A percentile compares a stretch with the other conserved stretches of the same genome.
phyloP scores from a whole-genome alignment of 2,329 filamentous ascomycete species.

The Ustulina deusta region DNA sequence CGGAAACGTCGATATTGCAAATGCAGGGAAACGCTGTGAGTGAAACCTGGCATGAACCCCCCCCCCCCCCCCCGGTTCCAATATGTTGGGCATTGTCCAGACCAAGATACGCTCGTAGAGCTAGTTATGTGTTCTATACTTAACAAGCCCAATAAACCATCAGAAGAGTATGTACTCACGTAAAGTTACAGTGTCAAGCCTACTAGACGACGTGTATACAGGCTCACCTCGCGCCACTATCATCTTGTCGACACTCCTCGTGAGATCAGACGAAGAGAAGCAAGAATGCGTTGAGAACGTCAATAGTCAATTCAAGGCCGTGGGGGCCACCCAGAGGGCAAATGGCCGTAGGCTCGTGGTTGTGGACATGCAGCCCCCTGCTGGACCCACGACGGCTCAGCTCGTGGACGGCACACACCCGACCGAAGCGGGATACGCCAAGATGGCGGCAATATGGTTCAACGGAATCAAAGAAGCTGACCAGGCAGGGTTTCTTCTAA shows the following conservation, averaged over 20 bases:
- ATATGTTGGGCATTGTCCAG: not conserved
- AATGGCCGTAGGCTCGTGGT: slow-evolving; percentile 48
- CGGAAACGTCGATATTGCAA: slow-evolving; percentile 48
- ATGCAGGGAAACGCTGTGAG: slow-evolving; percentile 46
- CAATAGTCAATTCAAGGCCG: slow-evolving; percentile 48
- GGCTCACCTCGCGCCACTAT: slow-evolving; percentile 50
- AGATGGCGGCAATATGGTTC: slow-evolving; percentile 53
- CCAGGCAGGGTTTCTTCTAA: slow-evolving; percentile 39
- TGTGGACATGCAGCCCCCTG: slow-evolving; percentile 51
- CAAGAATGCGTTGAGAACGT: slow-evolving; percentile 45
- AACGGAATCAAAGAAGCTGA: slow-evolving; percentile 49
- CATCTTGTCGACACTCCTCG: slow-evolving; percentile 52
- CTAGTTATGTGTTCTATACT: not conserved
- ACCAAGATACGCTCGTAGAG: not conserved
- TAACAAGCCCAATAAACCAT: not conserved
- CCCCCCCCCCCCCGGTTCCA: not conserved
- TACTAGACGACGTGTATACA: slow-evolving; percentile 51
- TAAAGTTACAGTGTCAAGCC: slow-evolving; percentile 36
- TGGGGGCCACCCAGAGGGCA: slow-evolving; percentile 43
- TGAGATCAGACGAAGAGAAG: slow-evolving; percentile 43
- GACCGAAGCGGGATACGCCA: slow-evolving; percentile 51
- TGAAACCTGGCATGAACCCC: not conserved
- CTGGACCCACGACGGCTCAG: slow-evolving; percentile 46
- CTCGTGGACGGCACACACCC: slow-evolving; percentile 54
- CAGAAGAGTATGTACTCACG: slow-evolving; percentile 4